Base-by-base conservation (phyloP, 352 stramenopile genomes). In the Blastocystis sp. region DNA sequence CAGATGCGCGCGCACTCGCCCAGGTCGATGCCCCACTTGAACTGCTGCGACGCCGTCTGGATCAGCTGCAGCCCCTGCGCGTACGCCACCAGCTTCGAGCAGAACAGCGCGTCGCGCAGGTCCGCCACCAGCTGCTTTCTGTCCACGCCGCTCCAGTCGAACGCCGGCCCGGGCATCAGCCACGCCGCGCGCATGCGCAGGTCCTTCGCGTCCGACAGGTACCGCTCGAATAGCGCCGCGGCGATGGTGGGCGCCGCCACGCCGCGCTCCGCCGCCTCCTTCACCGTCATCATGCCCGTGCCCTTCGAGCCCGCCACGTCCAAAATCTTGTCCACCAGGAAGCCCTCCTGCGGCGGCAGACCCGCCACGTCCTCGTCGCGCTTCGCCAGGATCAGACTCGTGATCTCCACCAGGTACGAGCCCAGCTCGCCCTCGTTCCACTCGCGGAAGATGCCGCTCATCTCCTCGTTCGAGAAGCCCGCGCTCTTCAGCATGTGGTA, bases 231-330 rank as follows among this genome's bases (percentile, higher is more conserved):
- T 34, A 99, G 92, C 70, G 97, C 95, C 21, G 95, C 94, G 52
- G 96, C 95, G 91, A 99, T 98, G n/a, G 96, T 98, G 9, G 95
- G 95, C 59, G 95, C 95, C 23, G 96, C 93, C 64, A 98, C 97
- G 88, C 92, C 96, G 89, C 94, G 93, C 91, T 99, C 96, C 34
- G 96, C 96, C 21, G 92, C 93, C 88, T 96, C 93, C 80, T 91
- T 82, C 9, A 91, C 76, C 45, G 90, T 91, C 90, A 91, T 92
- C 88, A 77, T 90, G 53, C 90, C 90, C 34, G 80, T 88, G 88
- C 97, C 97, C 92, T 99, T 99, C 94, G 98, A 98, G 74, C 97
- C 97, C 14, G 96, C 98, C 91, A 98, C 97, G 92, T 99, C 97
- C 1, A 99, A 91, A 91, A 99, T 96, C 92, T 96, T 96, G 92